A percentile compares a stretch with the other conserved stretches of the same genome.
Conservation (phyloP, 306 rosid species). For the Gastrolobium villosum region DNA sequence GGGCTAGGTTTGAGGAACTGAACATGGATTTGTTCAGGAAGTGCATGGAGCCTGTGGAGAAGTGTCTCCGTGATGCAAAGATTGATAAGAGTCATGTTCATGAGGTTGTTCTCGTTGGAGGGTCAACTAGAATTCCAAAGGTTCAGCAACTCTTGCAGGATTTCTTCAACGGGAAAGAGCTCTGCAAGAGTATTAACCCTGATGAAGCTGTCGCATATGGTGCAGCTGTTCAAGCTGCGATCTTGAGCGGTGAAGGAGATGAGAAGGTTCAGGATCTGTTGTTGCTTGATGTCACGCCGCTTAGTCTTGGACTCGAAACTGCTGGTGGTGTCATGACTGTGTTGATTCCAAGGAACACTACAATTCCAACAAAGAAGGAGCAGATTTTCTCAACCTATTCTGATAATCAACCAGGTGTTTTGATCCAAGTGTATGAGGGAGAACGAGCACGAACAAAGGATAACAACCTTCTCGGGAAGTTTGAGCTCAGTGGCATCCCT, state of each 20-base stretch:
- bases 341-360: slow-evolving; percentile 82
- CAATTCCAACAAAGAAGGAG: slow-evolving; percentile 84
- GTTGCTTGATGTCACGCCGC: slow-evolving; percentile 80
- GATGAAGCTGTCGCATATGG: slow-evolving; percentile 94
- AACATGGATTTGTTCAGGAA: slow-evolving; percentile 82
- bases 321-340: slow-evolving; percentile 91
- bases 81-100: slow-evolving; percentile 70
- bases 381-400: slow-evolving; percentile 86
- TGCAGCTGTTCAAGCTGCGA: slow-evolving; percentile 91
- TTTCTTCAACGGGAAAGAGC: slow-evolving; percentile 86
- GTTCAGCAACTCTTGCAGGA: slow-evolving; percentile 82
- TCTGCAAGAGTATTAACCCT: slow-evolving; percentile 85
- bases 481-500: slow-evolving; percentile 84
- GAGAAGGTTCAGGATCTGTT: slow-evolving; percentile 80
- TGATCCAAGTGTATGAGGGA: slow-evolving; percentile 89
- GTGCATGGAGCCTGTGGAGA: slow-evolving; percentile 92
- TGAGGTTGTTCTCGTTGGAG: slow-evolving; percentile 86
- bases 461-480: slow-evolving; percentile 80
- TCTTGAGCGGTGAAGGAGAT: slow-evolving; percentile 75
- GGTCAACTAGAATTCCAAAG: slow-evolving; percentile 82
- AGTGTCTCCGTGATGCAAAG: slow-evolving; percentile 78
- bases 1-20: slow-evolving; percentile 89
- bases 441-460: slow-evolving; percentile 78
- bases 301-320: slow-evolving; percentile 78
- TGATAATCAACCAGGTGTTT: slow-evolving; percentile 85